Conservation (phyloP, 2,329 filamentous ascomycete genomes). For the Blastomyces percursus region DNA sequence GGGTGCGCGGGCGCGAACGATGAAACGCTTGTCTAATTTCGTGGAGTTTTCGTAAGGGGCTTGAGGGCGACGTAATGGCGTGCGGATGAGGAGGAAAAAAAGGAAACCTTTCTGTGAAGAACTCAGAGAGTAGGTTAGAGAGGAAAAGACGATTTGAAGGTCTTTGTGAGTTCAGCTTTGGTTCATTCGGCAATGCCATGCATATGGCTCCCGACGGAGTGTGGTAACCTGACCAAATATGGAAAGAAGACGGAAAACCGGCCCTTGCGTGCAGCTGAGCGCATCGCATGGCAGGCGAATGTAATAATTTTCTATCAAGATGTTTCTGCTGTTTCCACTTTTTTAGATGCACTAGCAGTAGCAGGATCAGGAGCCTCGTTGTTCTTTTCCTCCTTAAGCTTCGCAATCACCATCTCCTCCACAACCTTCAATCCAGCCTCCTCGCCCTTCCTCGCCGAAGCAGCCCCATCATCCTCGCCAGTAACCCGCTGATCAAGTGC, state of each 20-base stretch:
- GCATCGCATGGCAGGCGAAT: not conserved
- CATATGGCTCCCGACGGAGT: not conserved
- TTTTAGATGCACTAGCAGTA: not conserved
- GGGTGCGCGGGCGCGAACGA: not conserved
- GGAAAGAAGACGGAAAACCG: too few relatives aligned
- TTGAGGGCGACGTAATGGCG: not conserved
- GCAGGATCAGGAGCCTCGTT: conserved; percentile 10
- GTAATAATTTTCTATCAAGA: not conserved
- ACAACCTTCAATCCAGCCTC: conserved; percentile 41
- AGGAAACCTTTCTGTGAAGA: not conserved
- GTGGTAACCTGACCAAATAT: not conserved
- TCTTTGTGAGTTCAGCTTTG: not conserved
- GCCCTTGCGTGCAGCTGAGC: not conserved
- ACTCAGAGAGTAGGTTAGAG: not conserved
- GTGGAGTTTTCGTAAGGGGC: not conserved
- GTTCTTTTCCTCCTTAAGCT: conserved; percentile 20
- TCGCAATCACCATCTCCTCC: conserved; percentile 40
- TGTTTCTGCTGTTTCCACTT: not conserved
- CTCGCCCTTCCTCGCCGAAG: conserved; percentile 41
- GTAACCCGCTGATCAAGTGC: conserved; percentile 69
- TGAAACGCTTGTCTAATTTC: not conserved
- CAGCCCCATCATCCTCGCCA: conserved; percentile 43
- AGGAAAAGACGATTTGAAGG: not conserved
- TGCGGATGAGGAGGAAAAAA: not conserved
- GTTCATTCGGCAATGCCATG: not conserved